These are phyloP conservation scores for Colletotrichum sp. DNA, from an alignment of 2,329 filamentous ascomycete species.

Conservation along the genomic window DNA sequence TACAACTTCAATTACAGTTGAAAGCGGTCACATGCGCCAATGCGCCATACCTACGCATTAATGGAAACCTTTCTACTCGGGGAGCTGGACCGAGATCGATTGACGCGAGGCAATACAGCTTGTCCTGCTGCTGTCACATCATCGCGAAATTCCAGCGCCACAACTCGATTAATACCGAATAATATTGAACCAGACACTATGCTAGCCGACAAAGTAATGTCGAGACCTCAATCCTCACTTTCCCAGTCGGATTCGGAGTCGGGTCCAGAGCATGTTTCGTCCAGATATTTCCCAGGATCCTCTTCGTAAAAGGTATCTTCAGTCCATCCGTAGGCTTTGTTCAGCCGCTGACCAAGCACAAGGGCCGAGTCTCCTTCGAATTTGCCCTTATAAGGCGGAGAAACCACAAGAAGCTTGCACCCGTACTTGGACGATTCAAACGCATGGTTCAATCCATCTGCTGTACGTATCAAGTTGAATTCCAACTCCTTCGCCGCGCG, in stretches of 20 bases:
- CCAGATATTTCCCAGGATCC: neutral
- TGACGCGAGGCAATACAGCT: neutral
- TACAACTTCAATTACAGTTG: neutral
- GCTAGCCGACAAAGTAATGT: too few relatives aligned
- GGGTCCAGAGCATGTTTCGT: neutral
- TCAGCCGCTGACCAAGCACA: slow-evolving; percentile 33
- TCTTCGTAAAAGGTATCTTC: slow-evolving; percentile 31
- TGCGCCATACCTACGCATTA: too few relatives aligned
- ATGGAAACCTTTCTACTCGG: fast-evolving
- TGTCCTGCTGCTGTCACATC: fast-evolving
- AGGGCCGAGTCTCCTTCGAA: slow-evolving; percentile 37
- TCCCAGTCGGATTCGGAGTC: neutral
- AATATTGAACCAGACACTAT: neutral
- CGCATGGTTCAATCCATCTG: neutral
- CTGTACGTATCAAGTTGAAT: slow-evolving; percentile 44
- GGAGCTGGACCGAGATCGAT: fast-evolving
- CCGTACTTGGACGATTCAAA: neutral
- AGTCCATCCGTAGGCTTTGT: slow-evolving; percentile 39
- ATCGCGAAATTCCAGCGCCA: fast-evolving
- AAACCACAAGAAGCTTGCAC: slow-evolving; percentile 35
- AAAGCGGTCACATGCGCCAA: too few relatives aligned
- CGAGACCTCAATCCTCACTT: neutral
- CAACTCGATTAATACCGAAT: neutral
- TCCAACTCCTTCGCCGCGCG: slow-evolving; percentile 44
- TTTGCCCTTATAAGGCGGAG: slow-evolving; percentile 39